Evolutionary conservation across 306 rosid genomes (phyloP).

Genomic region (Datisca glomerata): DNA sequence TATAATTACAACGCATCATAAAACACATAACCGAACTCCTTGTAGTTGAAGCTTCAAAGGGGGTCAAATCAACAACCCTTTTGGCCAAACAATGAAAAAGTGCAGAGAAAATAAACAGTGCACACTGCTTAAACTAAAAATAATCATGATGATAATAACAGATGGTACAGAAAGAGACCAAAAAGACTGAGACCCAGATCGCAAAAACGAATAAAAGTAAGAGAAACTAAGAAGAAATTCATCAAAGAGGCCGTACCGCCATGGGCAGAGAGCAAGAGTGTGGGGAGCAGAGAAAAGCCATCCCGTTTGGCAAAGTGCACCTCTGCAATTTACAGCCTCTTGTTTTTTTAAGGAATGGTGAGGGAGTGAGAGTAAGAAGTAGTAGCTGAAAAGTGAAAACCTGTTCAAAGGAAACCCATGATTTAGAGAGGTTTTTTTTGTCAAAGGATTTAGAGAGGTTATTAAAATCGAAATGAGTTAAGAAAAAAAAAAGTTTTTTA

Average conservation of each 20-base stretch:
- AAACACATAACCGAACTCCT: slow-evolving; percentile 34
- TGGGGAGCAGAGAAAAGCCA: slow-evolving; percentile 25
- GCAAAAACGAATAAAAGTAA: slow-evolving; percentile 4
- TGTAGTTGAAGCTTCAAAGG: slow-evolving; percentile 29
- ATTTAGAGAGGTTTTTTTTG: too few relatives aligned
- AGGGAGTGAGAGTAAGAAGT: too few relatives aligned
- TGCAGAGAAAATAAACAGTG: slow-evolving; percentile 23
- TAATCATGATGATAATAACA: slow-evolving; percentile 7
- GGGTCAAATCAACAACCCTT: slow-evolving; percentile 27
- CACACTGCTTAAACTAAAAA: background rate
- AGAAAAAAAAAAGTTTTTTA: background rate
- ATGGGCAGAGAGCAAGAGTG: slow-evolving; percentile 8
- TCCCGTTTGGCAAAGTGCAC: slow-evolving; percentile 23
- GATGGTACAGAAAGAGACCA: slow-evolving; percentile 14
- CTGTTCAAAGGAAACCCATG: too few relatives aligned
- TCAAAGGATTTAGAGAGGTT: too few relatives aligned
- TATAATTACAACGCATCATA: slow-evolving; percentile 14
- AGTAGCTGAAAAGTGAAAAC: too few relatives aligned
- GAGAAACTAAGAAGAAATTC: slow-evolving; percentile 5
- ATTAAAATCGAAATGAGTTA: background rate
- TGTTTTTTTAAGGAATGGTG: too few relatives aligned
- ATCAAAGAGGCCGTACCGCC: slow-evolving; percentile 29
- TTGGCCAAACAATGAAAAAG: slow-evolving; percentile 17
- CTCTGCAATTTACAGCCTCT: too few relatives aligned
- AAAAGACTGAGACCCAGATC: slow-evolving; percentile 22